Evolutionary conservation across 140 eudicot species (phyloP).

Genomic region (Anethum foeniculum): DNA sequence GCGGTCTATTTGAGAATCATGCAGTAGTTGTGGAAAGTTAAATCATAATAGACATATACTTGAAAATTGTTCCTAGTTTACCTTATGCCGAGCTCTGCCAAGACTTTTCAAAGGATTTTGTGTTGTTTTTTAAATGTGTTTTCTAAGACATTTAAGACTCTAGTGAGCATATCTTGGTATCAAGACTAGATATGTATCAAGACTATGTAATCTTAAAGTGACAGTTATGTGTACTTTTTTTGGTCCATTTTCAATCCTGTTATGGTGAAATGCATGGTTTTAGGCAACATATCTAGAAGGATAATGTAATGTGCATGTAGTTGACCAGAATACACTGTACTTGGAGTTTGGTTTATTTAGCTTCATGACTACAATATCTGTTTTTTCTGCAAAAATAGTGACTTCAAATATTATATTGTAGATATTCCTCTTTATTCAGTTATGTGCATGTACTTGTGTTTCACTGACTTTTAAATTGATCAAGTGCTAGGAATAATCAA

Average conservation of each 20-base stretch:
- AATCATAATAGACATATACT: neutral
- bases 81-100: neutral
- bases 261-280: neutral
- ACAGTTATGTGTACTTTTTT: neutral
- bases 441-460: neutral
- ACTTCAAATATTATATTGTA: too few relatives aligned
- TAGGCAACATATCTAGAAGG: neutral
- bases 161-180: neutral
- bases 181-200: too few relatives aligned
- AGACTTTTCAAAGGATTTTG: neutral
- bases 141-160: neutral
- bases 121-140: neutral
- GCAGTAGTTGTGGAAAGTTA: neutral
- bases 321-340: neutral
- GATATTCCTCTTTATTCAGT: neutral
- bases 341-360: neutral
- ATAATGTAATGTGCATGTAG: neutral
- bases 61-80: neutral
- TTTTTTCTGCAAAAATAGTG: neutral
- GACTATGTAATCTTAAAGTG: neutral
- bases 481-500: neutral
- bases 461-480: too few relatives aligned
- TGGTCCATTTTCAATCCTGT: neutral
- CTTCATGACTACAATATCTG: neutral
- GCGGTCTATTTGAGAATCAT: neutral